Conservation (phyloP, 2,329 filamentous ascomycete species). For the Clarireedia paspali region DNA sequence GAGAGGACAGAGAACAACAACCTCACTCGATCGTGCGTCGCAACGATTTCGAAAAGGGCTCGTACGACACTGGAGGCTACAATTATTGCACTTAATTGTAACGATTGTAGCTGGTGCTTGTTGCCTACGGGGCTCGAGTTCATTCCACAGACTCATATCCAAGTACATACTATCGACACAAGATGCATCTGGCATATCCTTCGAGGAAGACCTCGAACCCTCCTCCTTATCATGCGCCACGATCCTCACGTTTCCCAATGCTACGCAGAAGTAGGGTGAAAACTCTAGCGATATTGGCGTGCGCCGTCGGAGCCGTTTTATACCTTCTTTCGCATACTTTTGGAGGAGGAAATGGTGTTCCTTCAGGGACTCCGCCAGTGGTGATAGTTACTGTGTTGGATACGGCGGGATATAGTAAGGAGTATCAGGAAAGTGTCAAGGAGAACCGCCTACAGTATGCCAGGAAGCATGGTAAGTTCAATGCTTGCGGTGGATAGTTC, state of each 20-base stretch:
- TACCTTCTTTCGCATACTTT: slow-evolving; percentile 45
- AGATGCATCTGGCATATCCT: slow-evolving; percentile 86
- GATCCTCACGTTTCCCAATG: slow-evolving; percentile 46
- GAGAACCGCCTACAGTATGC: slow-evolving; percentile 84
- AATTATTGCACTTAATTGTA: slow-evolving; percentile 6
- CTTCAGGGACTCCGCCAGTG: slow-evolving; percentile 50
- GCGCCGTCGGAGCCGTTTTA: slow-evolving; percentile 36
- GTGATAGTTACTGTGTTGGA: slow-evolving; percentile 86
- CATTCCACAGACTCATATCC: slow-evolving; percentile 1
- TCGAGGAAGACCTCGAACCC: slow-evolving; percentile 76
- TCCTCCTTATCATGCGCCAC: slow-evolving; percentile 55
- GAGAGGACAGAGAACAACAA: slow-evolving; percentile 9
- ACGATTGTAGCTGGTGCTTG: slow-evolving; percentile 8
- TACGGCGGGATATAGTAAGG: slow-evolving; percentile 50
- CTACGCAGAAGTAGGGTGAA: slow-evolving; percentile 57
- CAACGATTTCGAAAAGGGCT: neutral
- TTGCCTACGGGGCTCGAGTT: neutral
- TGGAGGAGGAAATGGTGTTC: slow-evolving; percentile 28
- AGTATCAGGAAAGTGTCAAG: slow-evolving; percentile 66
- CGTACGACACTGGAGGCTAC: slow-evolving; percentile 8
- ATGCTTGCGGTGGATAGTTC: neutral
- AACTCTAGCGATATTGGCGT: slow-evolving; percentile 42
- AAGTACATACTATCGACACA: slow-evolving; percentile 19
- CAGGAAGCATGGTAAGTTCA: slow-evolving; percentile 65
- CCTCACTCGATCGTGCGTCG: slow-evolving; percentile 4